Evolutionary conservation across 2,329 filamentous ascomycete genomes (phyloP), one percentile per base, ranked within the genome.

Genomic region (Daldinia eschscholtzii): DNA sequence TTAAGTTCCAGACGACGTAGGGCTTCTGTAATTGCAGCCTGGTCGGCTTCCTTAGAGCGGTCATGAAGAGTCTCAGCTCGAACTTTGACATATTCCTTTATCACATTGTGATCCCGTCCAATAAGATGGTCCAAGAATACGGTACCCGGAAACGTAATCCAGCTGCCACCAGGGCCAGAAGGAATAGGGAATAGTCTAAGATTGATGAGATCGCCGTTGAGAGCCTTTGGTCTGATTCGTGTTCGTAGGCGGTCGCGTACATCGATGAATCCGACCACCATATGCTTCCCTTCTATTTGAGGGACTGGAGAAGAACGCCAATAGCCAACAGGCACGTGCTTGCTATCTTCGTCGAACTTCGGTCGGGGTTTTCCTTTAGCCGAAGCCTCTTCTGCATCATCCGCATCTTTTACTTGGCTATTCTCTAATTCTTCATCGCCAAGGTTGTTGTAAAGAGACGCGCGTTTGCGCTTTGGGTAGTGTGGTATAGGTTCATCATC

Each of bases 41-140:
- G 72, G 52, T 87, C 83, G 15, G 80, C 78, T 10, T 76, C 73
- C 12, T 78, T 80, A 6, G 81, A 79, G 6, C 81, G 77, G 0
- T 70, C 72, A 1, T 66, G 65, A 1, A 68, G 50, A 0, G 67
- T 73, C 7, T 84, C 83, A 1, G 80, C 77, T 4, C 86, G 83
- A 28, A 89, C 78, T 69, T 87, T 87, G 57, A 90, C 87, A 64
- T 88, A 91, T 73, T 90, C 88, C 73, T 90, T 90, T 35, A 91
- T 78, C 35, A 88, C 84, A 30, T 85, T 82, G 55, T 89, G 84
- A 58, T 87, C 84, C 4, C 89, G 79, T 2, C 83, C 83, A 13
- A 86, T 80, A 0, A 91, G 83, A 64, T 89, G 87, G 6, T 84
- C 76, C 2, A 86, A 84, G 72, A 90, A 90, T 23, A 88, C 83